Base-by-base conservation (phyloP, 1,139 yeast genomes). In the Arxiozyma heterogenica region DNA sequence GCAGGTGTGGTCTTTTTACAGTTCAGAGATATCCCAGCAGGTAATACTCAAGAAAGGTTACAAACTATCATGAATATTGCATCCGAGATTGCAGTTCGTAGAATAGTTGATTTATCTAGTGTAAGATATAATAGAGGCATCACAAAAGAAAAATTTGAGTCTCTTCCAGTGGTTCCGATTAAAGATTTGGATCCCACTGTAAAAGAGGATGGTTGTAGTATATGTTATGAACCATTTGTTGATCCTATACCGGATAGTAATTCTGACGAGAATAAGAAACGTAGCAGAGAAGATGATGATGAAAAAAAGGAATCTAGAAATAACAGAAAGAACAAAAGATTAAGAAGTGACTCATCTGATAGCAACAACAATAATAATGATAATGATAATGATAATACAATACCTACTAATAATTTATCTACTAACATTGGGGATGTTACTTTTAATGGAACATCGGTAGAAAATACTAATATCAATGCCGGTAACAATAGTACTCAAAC, bases 151-250 rank as follows among this genome's bases (percentile, higher is more conserved):
- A 74, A 73, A 41, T 84, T 84, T 66, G 76, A 78, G 41, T 70
- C 75, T 6, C 75, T 81, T 56, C 79, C 80, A 2, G 64, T 71
- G 0, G 69, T 72, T 45, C 58, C 63, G 4, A 20, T 61, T 15
- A 48, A 52, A 5, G 61, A 59, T 23, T 54, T 68, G 1, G 43
- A 25, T 18, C 39, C 47, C 12, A 61, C 63, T 1, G 75, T 74
- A 1, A 57, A 75, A 38, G 73, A 71, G 5, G 68, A 69, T n/a
- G 65, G 63, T 17, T 85, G 93, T 62, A 74, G 88, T n/a, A 83
- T 85, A 44, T 85, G 93, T 67, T 83, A 82, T 61, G 91, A 84
- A 41, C 72, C 73, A 17, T 83, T 75, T 62, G 77, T 60, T n/a
- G 65, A 58, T 51, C 30, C 49, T 7, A 63, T 60, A 47, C 54